These are phyloP conservation scores for Ormosia semicastrata DNA, from an alignment of 306 rosid species.

Conservation along the genomic window DNA sequence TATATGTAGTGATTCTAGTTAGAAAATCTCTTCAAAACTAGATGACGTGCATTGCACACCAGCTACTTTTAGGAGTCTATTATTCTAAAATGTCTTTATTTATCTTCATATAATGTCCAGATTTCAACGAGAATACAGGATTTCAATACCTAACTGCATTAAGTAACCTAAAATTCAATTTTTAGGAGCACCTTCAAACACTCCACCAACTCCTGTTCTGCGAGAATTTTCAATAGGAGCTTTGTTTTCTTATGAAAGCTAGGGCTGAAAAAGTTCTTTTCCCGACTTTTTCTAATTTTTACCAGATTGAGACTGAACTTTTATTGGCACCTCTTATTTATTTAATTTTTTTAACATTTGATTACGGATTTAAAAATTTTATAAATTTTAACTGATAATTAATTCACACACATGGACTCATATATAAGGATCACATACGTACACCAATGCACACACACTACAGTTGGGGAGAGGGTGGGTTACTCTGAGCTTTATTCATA, in stretches of 20 bases:
- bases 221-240: neutral
- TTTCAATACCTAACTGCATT: conserved; percentile 22
- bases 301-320: neutral
- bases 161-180: conserved; percentile 21
- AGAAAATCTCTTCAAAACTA: neutral
- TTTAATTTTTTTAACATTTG: no score
- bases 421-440: no score
- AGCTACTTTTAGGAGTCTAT: neutral
- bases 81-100: neutral
- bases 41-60: neutral
- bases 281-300: neutral
- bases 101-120: neutral
- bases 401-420: no score
- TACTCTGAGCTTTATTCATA: no score
- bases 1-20: neutral
- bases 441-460: no score
- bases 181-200: neutral
- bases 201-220: neutral
- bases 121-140: conserved; percentile 18
- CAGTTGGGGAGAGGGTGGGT: no score
- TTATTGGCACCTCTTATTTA: neutral
- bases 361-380: no score
- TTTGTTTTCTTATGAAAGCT: neutral
- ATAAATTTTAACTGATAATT: no score
- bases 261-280: neutral